Percentiles rank a stretch among this genome's conserved stretches.
Evolutionary conservation across 1,139 yeast species (phyloP).

Genomic region (Scheffersomyces illinoinensis): DNA sequence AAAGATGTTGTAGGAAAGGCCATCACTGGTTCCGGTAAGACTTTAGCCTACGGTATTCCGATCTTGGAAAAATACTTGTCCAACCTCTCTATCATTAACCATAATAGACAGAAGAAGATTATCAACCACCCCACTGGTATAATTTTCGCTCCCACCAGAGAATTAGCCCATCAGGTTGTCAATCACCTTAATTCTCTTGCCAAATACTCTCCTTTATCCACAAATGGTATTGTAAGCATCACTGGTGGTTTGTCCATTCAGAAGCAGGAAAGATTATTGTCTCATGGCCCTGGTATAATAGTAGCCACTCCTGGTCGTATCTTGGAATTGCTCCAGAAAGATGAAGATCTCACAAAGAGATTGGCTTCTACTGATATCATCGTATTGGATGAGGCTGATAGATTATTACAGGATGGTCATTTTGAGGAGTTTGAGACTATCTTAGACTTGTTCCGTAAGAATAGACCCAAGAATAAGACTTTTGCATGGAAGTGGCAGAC

Average conservation of each 20-base stretch:
- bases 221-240: slow-evolving; percentile 66
- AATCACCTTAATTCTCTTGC: slow-evolving; percentile 70
- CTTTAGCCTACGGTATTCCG: slow-evolving; percentile 95
- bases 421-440: slow-evolving; percentile 90
- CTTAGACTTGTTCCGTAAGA: slow-evolving; percentile 55
- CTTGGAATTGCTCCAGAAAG: slow-evolving; percentile 74
- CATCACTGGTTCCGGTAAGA: slow-evolving; percentile 97
- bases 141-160: slow-evolving; percentile 93
- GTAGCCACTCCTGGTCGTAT: slow-evolving; percentile 98
- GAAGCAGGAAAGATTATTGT: slow-evolving; percentile 80
- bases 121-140: slow-evolving; percentile 64
- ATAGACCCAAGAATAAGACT: slow-evolving; percentile 26
- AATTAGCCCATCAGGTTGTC: slow-evolving; percentile 91
- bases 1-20: slow-evolving; percentile 93
- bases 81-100: slow-evolving; percentile 21
- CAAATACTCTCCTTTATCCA: slow-evolving; percentile 57
- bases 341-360: slow-evolving; percentile 51
- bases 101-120: slow-evolving; percentile 23
- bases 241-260: slow-evolving; percentile 96
- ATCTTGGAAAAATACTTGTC: slow-evolving; percentile 65
- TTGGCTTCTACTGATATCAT: slow-evolving; percentile 66
- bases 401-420: slow-evolving; percentile 93
- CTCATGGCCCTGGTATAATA: slow-evolving; percentile 74
- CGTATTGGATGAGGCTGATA: slow-evolving; percentile 96
- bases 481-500: slow-evolving; percentile 76